phyloP scores from a whole-genome alignment of 345 rosid genomes.

The Capsella bursapastoris region DNA sequence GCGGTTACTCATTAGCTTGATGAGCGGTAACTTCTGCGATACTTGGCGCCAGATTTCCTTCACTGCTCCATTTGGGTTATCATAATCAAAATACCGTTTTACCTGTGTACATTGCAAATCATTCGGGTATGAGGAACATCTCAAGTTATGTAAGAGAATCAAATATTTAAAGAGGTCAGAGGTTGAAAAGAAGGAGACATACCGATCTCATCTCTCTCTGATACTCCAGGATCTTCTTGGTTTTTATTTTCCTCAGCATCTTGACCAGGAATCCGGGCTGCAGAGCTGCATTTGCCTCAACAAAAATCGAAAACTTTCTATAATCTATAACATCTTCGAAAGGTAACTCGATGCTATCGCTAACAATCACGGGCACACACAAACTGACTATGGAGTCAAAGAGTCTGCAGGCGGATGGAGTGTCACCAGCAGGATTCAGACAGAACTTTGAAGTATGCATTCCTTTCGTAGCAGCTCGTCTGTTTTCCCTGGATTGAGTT shows the following conservation, averaged over 20 bases:
- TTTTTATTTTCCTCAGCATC: constrained; percentile 60
- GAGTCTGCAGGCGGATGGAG: constrained; percentile 97
- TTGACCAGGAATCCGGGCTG: constrained; percentile 70
- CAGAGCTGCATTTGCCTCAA: constrained; percentile 65
- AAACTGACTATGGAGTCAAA: constrained; percentile 97
- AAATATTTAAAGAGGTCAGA: neutral
- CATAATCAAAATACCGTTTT: constrained; percentile 64
- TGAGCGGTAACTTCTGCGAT: constrained; percentile 79
- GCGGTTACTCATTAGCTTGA: constrained; percentile 82
- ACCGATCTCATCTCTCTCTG: constrained; percentile 80
- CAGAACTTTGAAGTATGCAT: constrained; percentile 99
- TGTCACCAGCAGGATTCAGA: constrained; percentile 97
- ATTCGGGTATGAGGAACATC: constrained; percentile 11
- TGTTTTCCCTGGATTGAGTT: constrained; percentile 91
- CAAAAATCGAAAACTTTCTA: constrained; percentile 78
- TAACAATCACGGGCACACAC: constrained; percentile 90
- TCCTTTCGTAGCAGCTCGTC: constrained; percentile 87
- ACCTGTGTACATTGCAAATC: constrained; percentile 59
- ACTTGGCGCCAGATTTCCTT: constrained; percentile 91
- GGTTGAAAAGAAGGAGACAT: constrained; percentile 13
- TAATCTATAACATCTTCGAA: constrained; percentile 94
- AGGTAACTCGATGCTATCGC: constrained; percentile 92
- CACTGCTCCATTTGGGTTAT: constrained; percentile 71
- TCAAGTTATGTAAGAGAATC: neutral
- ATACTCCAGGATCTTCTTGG: constrained; percentile 67